Percentiles rank a stretch among this genome's conserved stretches.
phyloP scores from a whole-genome alignment of 345 rosid genomes.

The Gossypium raimondii region DNA sequence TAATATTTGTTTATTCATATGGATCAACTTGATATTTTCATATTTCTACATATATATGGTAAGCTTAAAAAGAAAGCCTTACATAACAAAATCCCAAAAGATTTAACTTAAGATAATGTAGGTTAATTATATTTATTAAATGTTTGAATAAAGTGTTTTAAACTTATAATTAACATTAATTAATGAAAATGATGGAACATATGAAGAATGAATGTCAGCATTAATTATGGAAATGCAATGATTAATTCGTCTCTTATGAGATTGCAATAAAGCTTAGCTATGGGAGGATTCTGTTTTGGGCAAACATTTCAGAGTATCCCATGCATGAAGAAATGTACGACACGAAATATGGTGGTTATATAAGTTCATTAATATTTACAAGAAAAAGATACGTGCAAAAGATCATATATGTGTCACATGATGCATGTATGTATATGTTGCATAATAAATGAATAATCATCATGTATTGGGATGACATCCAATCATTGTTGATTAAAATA shows the following conservation, averaged over 20 bases:
- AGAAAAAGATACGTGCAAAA: neutral
- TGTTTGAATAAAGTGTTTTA: too few species aligned
- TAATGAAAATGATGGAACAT: neutral
- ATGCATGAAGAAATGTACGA: neutral
- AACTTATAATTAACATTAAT: too few species aligned
- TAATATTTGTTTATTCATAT: neutral
- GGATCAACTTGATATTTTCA: neutral
- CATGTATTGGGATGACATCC: neutral
- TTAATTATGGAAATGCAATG: neutral
- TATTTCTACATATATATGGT: neutral
- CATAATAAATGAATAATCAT: neutral
- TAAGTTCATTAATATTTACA: neutral
- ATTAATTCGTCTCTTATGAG: neutral
- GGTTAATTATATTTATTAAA: too few species aligned
- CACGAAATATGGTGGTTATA: neutral
- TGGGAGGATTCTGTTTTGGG: neutral
- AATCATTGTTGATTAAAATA: neutral
- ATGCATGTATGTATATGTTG: too few species aligned
- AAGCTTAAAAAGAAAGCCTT: neutral
- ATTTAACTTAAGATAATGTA: too few species aligned
- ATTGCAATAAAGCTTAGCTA: neutral
- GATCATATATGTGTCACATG: too few species aligned
- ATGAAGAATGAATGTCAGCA: neutral
- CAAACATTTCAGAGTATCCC: neutral
- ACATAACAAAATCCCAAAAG: neutral